Percentiles rank a stretch among this genome's conserved stretches.
phyloP scores from a whole-genome alignment of 371 early-diverging fungal genomes.

The Blastocladiella emersonii region DNA sequence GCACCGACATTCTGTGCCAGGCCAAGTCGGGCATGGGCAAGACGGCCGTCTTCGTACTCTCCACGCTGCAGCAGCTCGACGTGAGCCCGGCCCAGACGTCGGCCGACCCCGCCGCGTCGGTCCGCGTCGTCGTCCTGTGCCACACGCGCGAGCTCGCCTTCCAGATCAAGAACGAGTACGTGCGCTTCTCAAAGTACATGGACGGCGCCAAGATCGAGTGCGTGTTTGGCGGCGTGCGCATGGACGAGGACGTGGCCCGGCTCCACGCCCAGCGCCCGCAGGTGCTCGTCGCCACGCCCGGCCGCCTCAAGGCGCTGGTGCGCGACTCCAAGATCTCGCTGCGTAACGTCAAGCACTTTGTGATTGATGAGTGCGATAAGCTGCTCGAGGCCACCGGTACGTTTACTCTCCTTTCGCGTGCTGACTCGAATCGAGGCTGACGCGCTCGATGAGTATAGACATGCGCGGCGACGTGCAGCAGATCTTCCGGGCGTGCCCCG shows the following conservation, averaged over 20 bases:
- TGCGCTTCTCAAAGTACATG: conserved; percentile 85
- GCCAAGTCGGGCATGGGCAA: conserved; percentile 99
- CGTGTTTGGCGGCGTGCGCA: conserved; percentile 78
- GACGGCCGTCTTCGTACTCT: conserved; percentile 96
- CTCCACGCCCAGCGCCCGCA: conserved; percentile 76
- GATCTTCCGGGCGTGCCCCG: conserved; percentile 86
- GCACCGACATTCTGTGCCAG: conserved; percentile 95
- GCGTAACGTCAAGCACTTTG: conserved; percentile 81
- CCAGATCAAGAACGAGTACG: conserved; percentile 93
- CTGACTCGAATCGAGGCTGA: not conserved
- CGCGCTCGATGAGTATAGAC: no score
- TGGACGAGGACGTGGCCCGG: conserved; percentile 64
- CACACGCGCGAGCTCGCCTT: conserved; percentile 96
- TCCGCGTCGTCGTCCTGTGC: conserved; percentile 82
- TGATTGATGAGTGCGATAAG: conserved; percentile 99
- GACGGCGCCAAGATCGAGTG: conserved; percentile 87
- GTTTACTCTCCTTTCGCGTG: conserved; percentile 13
- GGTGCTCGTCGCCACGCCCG: conserved; percentile 97
- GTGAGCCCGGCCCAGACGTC: not conserved
- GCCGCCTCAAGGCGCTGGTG: conserved; percentile 83
- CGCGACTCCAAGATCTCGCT: conserved; percentile 67
- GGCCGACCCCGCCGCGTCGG: conserved; percentile 51
- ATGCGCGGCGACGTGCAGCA: conserved; percentile 96
- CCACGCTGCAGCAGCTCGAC: conserved; percentile 90
- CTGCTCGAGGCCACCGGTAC: conserved; percentile 80